Conservation (phyloP, 2,329 filamentous ascomycete species). For the Chrysosporium keratinophilum region DNA sequence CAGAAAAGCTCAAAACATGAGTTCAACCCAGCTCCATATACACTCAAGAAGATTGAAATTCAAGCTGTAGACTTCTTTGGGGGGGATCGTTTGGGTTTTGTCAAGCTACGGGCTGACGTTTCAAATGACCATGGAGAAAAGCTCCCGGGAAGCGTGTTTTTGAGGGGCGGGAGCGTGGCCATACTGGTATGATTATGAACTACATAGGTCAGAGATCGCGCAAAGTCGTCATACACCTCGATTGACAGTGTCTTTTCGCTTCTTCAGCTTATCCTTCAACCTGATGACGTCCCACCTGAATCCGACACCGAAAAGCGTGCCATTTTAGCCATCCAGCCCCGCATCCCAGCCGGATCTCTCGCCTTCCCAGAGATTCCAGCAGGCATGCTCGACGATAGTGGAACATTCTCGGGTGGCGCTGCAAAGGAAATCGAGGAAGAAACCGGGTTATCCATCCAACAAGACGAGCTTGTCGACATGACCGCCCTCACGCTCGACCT, state of each 20-base stretch:
- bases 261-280: constrained; percentile 44
- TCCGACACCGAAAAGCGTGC: constrained; percentile 36
- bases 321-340: constrained; percentile 48
- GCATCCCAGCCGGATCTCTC: constrained; percentile 46
- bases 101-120: constrained; percentile 47
- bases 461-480: constrained; percentile 45
- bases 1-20: constrained; percentile 40
- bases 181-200: constrained; percentile 39
- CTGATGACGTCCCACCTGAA: constrained; percentile 36
- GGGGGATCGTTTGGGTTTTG: constrained; percentile 43
- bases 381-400: constrained; percentile 49
- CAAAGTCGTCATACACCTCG: not conserved
- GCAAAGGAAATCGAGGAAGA: constrained; percentile 50
- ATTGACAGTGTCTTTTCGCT: not conserved
- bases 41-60: constrained; percentile 43
- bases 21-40: constrained; percentile 44
- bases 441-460: constrained; percentile 43
- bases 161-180: constrained; percentile 49
- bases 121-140: constrained; percentile 42
- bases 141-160: constrained; percentile 47
- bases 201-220: not conserved
- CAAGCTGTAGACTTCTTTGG: constrained; percentile 46
- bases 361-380: constrained; percentile 49
- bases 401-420: constrained; percentile 45
- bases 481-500: constrained; percentile 39